Conservation (phyloP, 495 filamentous ascomycete species). For the Penicillium argentinense region DNA sequence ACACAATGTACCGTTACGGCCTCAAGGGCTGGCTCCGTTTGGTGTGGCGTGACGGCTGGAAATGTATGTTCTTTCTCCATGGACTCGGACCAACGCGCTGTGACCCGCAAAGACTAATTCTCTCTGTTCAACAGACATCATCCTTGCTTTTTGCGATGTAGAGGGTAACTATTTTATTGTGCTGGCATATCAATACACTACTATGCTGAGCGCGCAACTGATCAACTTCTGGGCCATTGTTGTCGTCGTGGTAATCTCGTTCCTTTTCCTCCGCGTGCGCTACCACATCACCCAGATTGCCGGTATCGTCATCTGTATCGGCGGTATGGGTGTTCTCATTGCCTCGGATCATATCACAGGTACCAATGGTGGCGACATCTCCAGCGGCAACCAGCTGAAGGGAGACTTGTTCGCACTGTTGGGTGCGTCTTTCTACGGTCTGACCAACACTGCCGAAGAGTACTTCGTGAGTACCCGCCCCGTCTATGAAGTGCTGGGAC, state of each 20-base stretch:
- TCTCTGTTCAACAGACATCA: conserved; percentile 56
- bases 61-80: conserved; percentile 50
- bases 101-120: too few species aligned
- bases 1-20: conserved; percentile 81
- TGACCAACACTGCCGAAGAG: conserved; percentile 88
- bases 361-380: conserved; percentile 58
- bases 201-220: conserved; percentile 84
- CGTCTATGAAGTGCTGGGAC: conserved; percentile 89
- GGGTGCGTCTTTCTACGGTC: conserved; percentile 87
- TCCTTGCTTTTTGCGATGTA: conserved; percentile 89
- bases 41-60: conserved; percentile 75
- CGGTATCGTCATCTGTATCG: conserved; percentile 88
- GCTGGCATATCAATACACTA: conserved; percentile 90
- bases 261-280: conserved; percentile 77
- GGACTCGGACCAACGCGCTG: neutral
- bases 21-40: conserved; percentile 65
- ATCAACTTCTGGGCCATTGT: conserved; percentile 99
- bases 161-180: conserved; percentile 98
- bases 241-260: conserved; percentile 83
- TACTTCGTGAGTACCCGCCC: conserved; percentile 85
- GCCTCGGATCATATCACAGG: conserved; percentile 83
- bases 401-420: conserved; percentile 90
- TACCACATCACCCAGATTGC: conserved; percentile 81
- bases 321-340: conserved; percentile 86
- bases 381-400: conserved; percentile 68